A percentile compares a stretch with the other conserved stretches of the same genome.
phyloP scores from a whole-genome alignment of 1,139 yeast species.

The Hyphopichia fennica region DNA sequence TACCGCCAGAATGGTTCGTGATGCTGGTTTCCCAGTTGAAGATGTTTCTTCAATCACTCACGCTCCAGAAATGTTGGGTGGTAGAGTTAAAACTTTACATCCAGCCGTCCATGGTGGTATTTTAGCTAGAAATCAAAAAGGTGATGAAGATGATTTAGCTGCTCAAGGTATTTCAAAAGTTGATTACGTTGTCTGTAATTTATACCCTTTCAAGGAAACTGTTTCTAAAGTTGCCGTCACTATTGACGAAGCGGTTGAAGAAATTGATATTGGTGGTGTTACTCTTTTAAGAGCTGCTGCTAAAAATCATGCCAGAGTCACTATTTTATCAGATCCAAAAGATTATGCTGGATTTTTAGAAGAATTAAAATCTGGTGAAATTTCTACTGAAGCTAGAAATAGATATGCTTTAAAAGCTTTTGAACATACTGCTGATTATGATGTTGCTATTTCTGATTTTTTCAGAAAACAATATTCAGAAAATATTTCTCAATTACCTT shows the following conservation, averaged over 20 bases:
- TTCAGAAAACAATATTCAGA: constrained; percentile 97
- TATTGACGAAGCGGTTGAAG: constrained; percentile 96
- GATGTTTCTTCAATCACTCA: constrained; percentile 94
- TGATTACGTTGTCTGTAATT: constrained; percentile 94
- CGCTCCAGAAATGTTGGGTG: constrained; percentile 98
- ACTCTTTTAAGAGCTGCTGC: constrained; percentile 98
- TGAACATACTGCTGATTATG: constrained; percentile 98
- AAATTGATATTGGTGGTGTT: constrained; percentile 97
- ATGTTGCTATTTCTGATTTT: constrained; percentile 91
- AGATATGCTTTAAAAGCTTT: constrained; percentile 92
- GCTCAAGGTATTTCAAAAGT: constrained; percentile 92
- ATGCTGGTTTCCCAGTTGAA: constrained; percentile 97
- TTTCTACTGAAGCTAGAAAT: constrained; percentile 74
- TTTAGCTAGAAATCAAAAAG: constrained; percentile 86
- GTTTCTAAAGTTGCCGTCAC: constrained; percentile 95
- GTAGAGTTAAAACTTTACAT: constrained; percentile 96
- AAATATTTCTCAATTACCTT: constrained; percentile 82
- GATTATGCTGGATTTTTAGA: constrained; percentile 86
- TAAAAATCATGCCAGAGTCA: constrained; percentile 94
- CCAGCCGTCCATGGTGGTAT: constrained; percentile 99
- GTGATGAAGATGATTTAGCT: constrained; percentile 84
- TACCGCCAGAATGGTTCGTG: constrained; percentile 90
- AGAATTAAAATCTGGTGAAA: constrained; percentile 73
- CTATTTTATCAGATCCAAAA: constrained; percentile 89
- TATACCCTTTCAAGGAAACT: constrained; percentile 97